phyloP scores from a whole-genome alignment of 805 yeast genomes.

The Lipomyces yamadae region DNA sequence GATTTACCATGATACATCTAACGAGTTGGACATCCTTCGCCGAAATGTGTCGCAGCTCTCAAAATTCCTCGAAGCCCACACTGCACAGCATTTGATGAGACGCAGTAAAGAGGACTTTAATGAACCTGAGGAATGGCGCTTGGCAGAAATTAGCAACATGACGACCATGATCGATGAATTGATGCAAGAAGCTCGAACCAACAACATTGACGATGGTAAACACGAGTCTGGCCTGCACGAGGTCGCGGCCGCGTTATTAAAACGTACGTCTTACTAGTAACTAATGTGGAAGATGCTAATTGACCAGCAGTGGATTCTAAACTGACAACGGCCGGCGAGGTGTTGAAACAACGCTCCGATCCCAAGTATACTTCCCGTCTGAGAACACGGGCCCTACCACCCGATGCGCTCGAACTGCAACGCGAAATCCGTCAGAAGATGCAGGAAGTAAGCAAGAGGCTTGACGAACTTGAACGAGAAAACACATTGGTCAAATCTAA shows the following conservation, averaged over 20 bases:
- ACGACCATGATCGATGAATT: slow-evolving; percentile 12
- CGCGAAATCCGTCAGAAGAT: slow-evolving; percentile 21
- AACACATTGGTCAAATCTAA: slow-evolving; percentile 29
- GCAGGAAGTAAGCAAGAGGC: slow-evolving; percentile 6
- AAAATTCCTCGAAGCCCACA: slow-evolving; percentile 1
- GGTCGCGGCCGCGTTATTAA: slow-evolving; percentile 14
- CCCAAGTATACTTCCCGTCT: slow-evolving; percentile 15
- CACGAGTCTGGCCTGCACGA: slow-evolving; percentile 17
- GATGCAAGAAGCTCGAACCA: slow-evolving; percentile 3
- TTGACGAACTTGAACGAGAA: slow-evolving; percentile 24
- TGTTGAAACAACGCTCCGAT: slow-evolving; percentile 25
- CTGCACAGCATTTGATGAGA: not conserved
- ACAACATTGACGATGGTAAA: not conserved
- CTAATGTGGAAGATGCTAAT: not conserved
- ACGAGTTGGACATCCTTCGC: slow-evolving; percentile 14
- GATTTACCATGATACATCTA: slow-evolving; percentile 10
- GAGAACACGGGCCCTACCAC: slow-evolving; percentile 22
- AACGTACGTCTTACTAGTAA: slow-evolving; percentile 10
- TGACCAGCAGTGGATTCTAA: slow-evolving; percentile 18
- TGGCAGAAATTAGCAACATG: slow-evolving; percentile 13
- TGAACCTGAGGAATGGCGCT: slow-evolving; percentile 14
- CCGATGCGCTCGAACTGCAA: slow-evolving; percentile 30
- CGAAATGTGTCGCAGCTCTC: slow-evolving; percentile 9
- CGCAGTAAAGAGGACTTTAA: not conserved
- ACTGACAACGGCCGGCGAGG: slow-evolving; percentile 15